Base-by-base conservation (phyloP, 1,284 basidiomycete genomes). In the Agroathelia rolfsii region DNA sequence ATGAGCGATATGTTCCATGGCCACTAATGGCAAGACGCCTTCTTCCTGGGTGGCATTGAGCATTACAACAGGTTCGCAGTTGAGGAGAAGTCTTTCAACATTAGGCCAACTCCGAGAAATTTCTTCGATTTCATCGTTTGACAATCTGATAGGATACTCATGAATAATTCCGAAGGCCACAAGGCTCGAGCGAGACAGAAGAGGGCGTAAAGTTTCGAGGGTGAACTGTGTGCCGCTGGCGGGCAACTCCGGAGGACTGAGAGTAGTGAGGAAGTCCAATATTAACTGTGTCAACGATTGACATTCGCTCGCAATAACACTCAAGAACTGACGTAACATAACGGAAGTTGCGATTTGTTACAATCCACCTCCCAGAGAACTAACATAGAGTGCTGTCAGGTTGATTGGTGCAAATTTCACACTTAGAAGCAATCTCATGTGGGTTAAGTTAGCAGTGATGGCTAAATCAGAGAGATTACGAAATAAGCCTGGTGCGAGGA, bases 381-480 rank as follows among this genome's bases (percentile, higher is more conserved):
- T 67, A 23, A 77, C 38, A 39, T 65, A 71, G 12, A 80, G 48
- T 11, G 51, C 52, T 0, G 62, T 68, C 17, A 81, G 48, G 31
- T 64, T 64, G 4, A 47, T 44, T 0, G 76, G 73, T 0, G 64
- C 57, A 35, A 60, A 67, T 3, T 51, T 45, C 3, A 49, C 47
- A n/a, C 52, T 49, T 26, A 77, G 50, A 49, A 78, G 70, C 3
- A 43, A 48, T 3, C 61, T 51, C n/a, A 66, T 53, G 34, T 71
- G 60, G 3, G 51, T 47, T 12, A 75, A 52, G 13, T 51, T 44
- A 3, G 57, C 58, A 21, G 63, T 64, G 21, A 73, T 43, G 3
- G 61, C 67, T 24, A 76, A 55, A 36, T 76, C 72, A 44, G 53
- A 61, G 4, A 81, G 55, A 1, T 58, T 50, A 0, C 69, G 71